These are phyloP conservation scores for Diaporthe destruens DNA, from an alignment of 2,329 filamentous ascomycete genomes.

Conservation along the genomic window DNA sequence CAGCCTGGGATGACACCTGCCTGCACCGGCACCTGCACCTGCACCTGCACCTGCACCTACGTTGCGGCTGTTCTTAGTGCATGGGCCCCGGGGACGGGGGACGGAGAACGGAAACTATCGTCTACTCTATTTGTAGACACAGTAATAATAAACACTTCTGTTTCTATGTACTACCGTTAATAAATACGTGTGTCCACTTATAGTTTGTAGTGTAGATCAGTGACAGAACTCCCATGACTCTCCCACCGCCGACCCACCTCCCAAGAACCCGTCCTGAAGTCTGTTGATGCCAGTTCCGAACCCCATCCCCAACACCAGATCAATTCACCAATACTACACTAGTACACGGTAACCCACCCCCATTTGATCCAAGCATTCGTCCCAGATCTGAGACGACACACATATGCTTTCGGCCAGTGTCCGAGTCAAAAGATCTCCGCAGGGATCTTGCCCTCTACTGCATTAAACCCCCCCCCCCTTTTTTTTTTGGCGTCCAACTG, in stretches of 20 bases:
- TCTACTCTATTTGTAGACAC: too few species aligned
- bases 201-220: background rate
- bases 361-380: too few species aligned
- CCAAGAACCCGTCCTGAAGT: background rate
- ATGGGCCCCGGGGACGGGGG: slow-evolving; percentile 1
- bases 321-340: background rate
- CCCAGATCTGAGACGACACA: slow-evolving; percentile 22
- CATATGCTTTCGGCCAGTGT: slow-evolving; percentile 16
- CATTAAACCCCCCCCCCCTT: background rate
- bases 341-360: too few species aligned
- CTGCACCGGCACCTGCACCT: slow-evolving; percentile 8
- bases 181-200: background rate
- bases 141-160: background rate
- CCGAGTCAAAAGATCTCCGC: slow-evolving; percentile 23
- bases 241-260: background rate
- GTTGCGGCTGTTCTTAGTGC: background rate
- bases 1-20: slow-evolving; percentile 29
- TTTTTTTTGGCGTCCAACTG: background rate
- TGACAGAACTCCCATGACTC: background rate
- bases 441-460: slow-evolving; percentile 21
- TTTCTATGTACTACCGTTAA: background rate
- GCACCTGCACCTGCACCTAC: background rate
- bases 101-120: slow-evolving; percentile 5
- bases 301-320: background rate
- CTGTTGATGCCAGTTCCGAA: background rate